These are phyloP conservation scores for Leishmania aethiopica DNA, from an alignment of 208 protist species.

Conservation along the genomic window DNA sequence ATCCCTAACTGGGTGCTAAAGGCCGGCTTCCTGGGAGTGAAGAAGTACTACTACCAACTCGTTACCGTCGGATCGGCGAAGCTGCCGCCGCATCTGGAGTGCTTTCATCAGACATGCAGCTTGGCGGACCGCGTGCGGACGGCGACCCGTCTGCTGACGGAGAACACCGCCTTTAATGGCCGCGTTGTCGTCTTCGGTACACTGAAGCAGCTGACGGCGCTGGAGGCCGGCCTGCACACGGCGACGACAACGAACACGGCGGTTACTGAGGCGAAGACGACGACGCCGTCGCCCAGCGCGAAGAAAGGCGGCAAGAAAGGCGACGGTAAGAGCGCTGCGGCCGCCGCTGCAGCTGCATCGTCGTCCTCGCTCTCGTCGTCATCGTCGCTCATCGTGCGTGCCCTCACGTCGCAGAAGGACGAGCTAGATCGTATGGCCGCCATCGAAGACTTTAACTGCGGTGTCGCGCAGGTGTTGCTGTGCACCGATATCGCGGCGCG, in stretches of 20 bases:
- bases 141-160: constrained; percentile 38
- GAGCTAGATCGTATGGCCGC: constrained; percentile 79
- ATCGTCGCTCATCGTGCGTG: constrained; percentile 41
- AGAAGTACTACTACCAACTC: constrained; percentile 93
- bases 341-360: not conserved
- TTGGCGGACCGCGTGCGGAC: constrained; percentile 43
- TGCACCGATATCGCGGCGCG: constrained; percentile 95
- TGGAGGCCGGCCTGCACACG: constrained; percentile 24
- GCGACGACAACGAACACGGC: not conserved
- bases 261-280: not conserved
- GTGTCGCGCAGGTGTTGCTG: constrained; percentile 84
- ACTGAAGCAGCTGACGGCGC: constrained; percentile 36
- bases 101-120: constrained; percentile 53
- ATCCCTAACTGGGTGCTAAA: constrained; percentile 93
- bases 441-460: constrained; percentile 85
- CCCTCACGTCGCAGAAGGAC: constrained; percentile 49
- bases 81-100: constrained; percentile 72
- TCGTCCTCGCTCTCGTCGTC: constrained; percentile 7
- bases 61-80: constrained; percentile 76
- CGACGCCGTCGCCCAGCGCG: not conserved
- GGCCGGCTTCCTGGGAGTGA: constrained; percentile 88
- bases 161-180: constrained; percentile 31
- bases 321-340: constrained; percentile 15
- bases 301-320: constrained; percentile 12
- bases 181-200: constrained; percentile 82